Base-by-base conservation (phyloP, 495 filamentous ascomycete genomes). In the Penicillium ucsense region DNA sequence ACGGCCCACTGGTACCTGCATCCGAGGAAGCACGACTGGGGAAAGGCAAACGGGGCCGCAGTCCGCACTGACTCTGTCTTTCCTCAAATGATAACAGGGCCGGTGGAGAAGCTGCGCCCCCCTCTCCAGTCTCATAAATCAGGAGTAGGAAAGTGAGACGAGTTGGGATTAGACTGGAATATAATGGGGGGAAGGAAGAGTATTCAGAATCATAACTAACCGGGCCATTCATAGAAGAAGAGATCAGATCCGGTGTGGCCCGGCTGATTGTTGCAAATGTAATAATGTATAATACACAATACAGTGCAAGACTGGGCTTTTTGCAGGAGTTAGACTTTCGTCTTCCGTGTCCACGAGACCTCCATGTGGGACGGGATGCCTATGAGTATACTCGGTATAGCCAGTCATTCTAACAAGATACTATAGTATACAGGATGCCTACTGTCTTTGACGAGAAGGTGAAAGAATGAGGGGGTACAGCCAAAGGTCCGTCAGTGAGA, bases 361-460 rank as follows among this genome's bases (percentile, higher is more conserved):
- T 57, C 57, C 57, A 60, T 60, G 54, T 60, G 57, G 49, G 28
- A 41, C n/a, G 38, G 37, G 27, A 41, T 31, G 32, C 38, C 37
- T 46, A 49, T 46, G 41, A 32, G 31, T 38, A 32, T n/a, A n/a
- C n/a, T n/a, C n/a, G n/a, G n/a, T n/a, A n/a, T 20, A 20, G 20
- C 2, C 20, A 20, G 20, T 20, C 20, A 20, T 20, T 20, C 20
- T 20, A 20, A 20, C 1, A 20, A 20, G 20, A 2, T 20, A 20
- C 20, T 20, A 20, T 20, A 1, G 20, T 20, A 20, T 2, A 20
- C 20, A 20, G 20, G 20, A 20, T 20, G 20, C 20, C 20, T 20
- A 20, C 20, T 20, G 20, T 20, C 20, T 20, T 20, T 20, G 20
- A 20, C 20, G 2, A 20, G 20, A 20, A 20, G 20, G 2, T 20